Evolutionary conservation across 2,329 filamentous ascomycete species (phyloP).

Genomic region (Trichoderma endophyticum): DNA sequence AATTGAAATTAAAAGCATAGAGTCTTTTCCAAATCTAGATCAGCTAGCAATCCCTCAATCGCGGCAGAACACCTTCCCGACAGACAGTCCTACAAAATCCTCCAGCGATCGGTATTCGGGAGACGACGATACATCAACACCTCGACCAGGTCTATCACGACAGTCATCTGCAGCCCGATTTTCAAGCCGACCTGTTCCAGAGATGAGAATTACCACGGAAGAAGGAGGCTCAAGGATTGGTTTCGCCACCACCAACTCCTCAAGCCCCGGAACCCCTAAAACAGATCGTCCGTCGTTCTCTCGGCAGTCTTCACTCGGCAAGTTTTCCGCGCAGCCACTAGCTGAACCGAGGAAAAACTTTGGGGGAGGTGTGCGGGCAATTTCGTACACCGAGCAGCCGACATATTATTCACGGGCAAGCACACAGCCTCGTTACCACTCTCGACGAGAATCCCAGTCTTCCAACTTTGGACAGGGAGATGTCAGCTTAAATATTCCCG

Average conservation of each 20-base stretch:
- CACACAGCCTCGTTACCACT: conserved; percentile 35
- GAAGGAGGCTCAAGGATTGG: conserved; percentile 63
- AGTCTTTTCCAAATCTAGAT: conserved; percentile 26
- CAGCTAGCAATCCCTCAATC: conserved; percentile 20
- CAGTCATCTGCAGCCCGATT: conserved; percentile 60
- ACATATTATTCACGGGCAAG: conserved; percentile 24
- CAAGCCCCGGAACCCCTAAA: conserved; percentile 26
- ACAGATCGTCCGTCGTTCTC: conserved; percentile 39
- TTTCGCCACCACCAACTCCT: conserved; percentile 51
- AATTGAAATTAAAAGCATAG: conserved; percentile 18
- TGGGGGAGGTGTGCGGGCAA: conserved; percentile 54
- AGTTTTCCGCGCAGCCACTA: conserved; percentile 61
- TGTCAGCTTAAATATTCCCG: conserved; percentile 42
- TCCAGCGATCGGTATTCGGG: conserved; percentile 22
- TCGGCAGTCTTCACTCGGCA: conserved; percentile 48
- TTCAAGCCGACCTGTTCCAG: conserved; percentile 69
- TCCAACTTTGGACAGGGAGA: conserved; percentile 34
- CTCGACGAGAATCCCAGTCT: conserved; percentile 37
- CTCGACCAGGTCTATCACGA: conserved; percentile 48
- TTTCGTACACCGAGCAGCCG: conserved; percentile 56
- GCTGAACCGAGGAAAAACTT: conserved; percentile 59
- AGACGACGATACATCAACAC: conserved; percentile 27
- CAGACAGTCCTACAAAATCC: conserved; percentile 27
- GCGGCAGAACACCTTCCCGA: conserved; percentile 19
- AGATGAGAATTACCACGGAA: conserved; percentile 62